Conservation (phyloP, 2,329 filamentous ascomycete species). For the Phaeoacremonium minimum region DNA sequence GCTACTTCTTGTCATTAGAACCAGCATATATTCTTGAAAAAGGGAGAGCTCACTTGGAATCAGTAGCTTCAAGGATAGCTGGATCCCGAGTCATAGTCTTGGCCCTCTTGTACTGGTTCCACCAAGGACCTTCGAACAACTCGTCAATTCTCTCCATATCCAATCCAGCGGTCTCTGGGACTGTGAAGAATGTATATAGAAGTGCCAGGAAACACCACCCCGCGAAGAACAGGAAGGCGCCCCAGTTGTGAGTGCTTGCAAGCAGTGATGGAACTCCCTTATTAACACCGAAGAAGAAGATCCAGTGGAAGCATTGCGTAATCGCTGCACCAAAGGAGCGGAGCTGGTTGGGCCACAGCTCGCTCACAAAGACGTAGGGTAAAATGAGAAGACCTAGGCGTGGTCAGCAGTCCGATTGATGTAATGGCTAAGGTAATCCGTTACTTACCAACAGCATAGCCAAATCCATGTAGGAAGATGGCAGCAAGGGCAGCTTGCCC, state of each 20-base stretch:
- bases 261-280: slow-evolving; percentile 23
- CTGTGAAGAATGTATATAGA: background rate
- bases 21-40: too few species aligned
- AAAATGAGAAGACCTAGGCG: slow-evolving; percentile 28
- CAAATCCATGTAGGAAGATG: slow-evolving; percentile 40
- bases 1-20: too few species aligned
- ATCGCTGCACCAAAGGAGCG: slow-evolving; percentile 35
- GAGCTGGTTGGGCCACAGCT: slow-evolving; percentile 38
- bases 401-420: too few species aligned
- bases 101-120: background rate
- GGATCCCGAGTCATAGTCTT: too few species aligned
- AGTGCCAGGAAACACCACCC: slow-evolving; percentile 1
- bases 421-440: too few species aligned
- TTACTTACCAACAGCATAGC: slow-evolving; percentile 32
- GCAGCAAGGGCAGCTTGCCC: slow-evolving; percentile 34
- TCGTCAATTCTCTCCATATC: background rate
- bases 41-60: too few species aligned
- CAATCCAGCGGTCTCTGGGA: background rate
- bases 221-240: slow-evolving; percentile 1
- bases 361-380: slow-evolving; percentile 36
- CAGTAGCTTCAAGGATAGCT: too few species aligned
- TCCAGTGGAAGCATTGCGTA: slow-evolving; percentile 32
- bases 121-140: slow-evolving; percentile 1
- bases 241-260: slow-evolving; percentile 19
- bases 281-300: slow-evolving; percentile 27